A percentile compares a stretch with the other conserved stretches of the same genome.
phyloP scores from a whole-genome alignment of 352 stramenopile species.

The Phytophthora litchii region DNA sequence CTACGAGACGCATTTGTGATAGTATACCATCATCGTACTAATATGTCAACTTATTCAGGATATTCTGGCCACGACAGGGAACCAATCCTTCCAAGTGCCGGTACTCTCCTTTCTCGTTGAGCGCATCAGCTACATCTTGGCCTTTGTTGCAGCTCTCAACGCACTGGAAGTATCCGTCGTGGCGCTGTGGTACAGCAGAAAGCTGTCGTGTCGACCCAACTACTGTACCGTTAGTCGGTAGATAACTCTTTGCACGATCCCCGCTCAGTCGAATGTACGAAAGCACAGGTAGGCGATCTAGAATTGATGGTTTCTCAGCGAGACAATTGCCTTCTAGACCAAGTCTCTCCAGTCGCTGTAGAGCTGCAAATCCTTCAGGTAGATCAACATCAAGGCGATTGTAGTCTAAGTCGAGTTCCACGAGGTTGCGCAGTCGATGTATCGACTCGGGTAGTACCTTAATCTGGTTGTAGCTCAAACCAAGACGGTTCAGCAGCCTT shows the following conservation, averaged over 20 bases:
- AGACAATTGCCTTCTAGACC: constrained; percentile 70
- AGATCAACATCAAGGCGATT: constrained; percentile 54
- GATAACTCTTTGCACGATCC: constrained; percentile 37
- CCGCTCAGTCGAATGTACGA: constrained; percentile 56
- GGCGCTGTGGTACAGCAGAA: constrained; percentile 36
- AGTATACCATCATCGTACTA: background rate
- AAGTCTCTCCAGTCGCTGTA: constrained; percentile 60
- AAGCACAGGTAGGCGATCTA: constrained; percentile 42
- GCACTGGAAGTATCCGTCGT: constrained; percentile 62
- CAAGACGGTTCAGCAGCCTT: constrained; percentile 57
- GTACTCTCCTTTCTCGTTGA: background rate
- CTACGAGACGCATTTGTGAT: background rate
- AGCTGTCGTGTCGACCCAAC: constrained; percentile 1
- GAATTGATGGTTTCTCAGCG: constrained; percentile 17
- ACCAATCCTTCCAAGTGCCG: constrained; percentile 21
- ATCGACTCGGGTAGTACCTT: constrained; percentile 48
- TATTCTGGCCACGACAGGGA: constrained; percentile 27
- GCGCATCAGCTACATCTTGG: background rate
- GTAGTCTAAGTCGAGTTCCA: constrained; percentile 72
- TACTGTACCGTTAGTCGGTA: background rate
- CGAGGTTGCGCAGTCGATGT: constrained; percentile 57
- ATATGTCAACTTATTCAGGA: constrained; percentile 27
- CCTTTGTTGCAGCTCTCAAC: constrained; percentile 20
- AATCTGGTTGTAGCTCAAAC: constrained; percentile 66
- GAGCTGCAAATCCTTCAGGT: constrained; percentile 40